Conservation (phyloP, 2,329 filamentous ascomycete species). For the Acrocalymma vagum region DNA sequence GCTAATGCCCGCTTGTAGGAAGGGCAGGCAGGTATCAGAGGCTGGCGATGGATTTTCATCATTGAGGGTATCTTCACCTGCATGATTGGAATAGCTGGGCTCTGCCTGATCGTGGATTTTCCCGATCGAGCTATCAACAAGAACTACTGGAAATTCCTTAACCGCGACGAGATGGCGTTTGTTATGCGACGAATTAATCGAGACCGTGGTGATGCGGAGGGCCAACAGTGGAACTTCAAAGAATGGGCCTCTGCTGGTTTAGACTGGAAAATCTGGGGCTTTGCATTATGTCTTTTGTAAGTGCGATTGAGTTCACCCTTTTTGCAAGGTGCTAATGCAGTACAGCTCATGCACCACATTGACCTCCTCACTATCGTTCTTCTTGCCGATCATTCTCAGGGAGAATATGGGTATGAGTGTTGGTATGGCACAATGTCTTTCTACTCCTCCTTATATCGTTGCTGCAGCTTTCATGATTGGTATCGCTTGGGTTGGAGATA, state of each 20-base stretch:
- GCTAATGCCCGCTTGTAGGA: conserved; percentile 57
- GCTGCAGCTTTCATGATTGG: conserved; percentile 50
- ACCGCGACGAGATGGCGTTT: background rate
- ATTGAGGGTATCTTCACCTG: conserved; percentile 31
- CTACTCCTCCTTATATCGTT: conserved; percentile 55
- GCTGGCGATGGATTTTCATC: conserved; percentile 40
- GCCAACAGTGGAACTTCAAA: background rate
- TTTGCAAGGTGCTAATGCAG: too few species aligned
- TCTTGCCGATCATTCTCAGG: conserved; percentile 75
- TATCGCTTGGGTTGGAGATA: conserved; percentile 71
- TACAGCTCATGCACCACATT: too few species aligned
- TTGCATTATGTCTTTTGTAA: background rate
- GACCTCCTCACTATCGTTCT: conserved; percentile 77
- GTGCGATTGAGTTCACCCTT: too few species aligned
- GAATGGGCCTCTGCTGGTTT: background rate
- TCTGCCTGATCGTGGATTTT: conserved; percentile 36
- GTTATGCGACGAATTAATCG: background rate
- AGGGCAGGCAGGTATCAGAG: conserved; percentile 51
- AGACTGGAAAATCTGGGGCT: conserved; percentile 1
- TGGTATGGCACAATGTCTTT: conserved; percentile 71
- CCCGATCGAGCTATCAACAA: conserved; percentile 30
- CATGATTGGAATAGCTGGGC: conserved; percentile 26
- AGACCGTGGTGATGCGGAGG: conserved; percentile 1
- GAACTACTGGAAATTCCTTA: conserved; percentile 1
- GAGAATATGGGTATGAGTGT: conserved; percentile 69